Base-by-base conservation (phyloP, 257 asterid genomes). In the Ballota nigra region DNA sequence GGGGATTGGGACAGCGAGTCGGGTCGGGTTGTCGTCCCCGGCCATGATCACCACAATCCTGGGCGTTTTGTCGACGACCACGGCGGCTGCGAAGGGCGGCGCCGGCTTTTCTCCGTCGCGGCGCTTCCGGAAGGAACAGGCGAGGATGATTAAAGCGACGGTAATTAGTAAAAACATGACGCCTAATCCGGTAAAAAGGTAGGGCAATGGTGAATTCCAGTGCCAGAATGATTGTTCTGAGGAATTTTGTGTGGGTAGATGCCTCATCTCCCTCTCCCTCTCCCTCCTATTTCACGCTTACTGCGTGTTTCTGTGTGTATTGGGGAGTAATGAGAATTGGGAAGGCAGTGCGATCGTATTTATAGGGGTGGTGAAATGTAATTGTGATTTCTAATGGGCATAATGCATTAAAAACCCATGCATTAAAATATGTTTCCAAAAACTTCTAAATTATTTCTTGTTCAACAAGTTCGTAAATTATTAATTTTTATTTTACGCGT, bases 171-270 rank as follows among this genome's bases (percentile, higher is more conserved):
- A 5, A 4, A 89, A 12, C 86, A 84, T 79, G 34, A 81, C 24
- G 3, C 83, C 87, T 23, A 89, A 69, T 76, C 93, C 83, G 0
- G 80, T 76, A 24, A 89, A 89, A 0, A 92, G 84, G 69, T 89
- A 92, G 0, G 98, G 98, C 64, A 92, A 62, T 45, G 98, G 98
- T 16, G 98, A 92, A 41, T 73, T 82, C 92, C 84, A 81, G 58
- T 70, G 78, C 98, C 96, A 88, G 11, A 81, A 78, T 23, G 70
- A 6, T n/a, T 63, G 6, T 19, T 6, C 23, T 23, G 18, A 20
- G 0, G 61, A 19, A 10, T 20, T n/a, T 1, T 20, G 10, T 0
- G 64, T 58, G 66, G 49, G 23, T 0, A 61, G 64, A 1, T 71
- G 74, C 66, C 79, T 73, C 89, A 85, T 82, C 6, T 55, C 70